Evolutionary conservation across 1,284 basidiomycete genomes (phyloP).

Genomic region (Cryptococcus floricola): DNA sequence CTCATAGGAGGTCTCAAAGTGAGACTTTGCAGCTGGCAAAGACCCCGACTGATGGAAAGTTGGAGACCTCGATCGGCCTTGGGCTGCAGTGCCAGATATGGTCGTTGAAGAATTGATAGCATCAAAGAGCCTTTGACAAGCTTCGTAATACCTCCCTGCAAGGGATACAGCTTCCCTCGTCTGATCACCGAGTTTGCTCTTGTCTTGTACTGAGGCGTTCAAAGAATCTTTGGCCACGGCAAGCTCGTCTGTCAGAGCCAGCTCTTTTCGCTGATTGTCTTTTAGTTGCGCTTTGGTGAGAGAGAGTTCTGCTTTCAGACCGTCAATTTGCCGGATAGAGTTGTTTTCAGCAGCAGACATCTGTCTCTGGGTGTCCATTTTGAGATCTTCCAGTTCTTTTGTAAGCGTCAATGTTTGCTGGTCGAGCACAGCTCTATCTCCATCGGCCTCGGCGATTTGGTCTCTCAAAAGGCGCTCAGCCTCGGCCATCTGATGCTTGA

Average conservation of each 20-base stretch:
- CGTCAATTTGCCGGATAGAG: constrained; percentile 42
- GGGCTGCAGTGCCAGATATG: constrained; percentile 37
- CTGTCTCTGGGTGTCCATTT: constrained; percentile 40
- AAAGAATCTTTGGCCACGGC: constrained; percentile 40
- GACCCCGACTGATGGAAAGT: not conserved
- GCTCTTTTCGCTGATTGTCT: constrained; percentile 43
- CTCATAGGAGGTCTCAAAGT: too few relatives aligned
- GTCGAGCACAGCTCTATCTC: constrained; percentile 81
- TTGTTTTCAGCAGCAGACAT: constrained; percentile 42
- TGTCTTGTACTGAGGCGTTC: constrained; percentile 28
- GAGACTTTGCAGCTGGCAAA: not conserved
- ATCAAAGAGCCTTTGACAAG: constrained; percentile 34
- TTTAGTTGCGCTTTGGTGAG: constrained; percentile 46
- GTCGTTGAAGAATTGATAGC: constrained; percentile 44
- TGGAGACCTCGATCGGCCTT: constrained; percentile 11
- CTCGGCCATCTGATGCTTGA: constrained; percentile 69
- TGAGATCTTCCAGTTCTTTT: constrained; percentile 47
- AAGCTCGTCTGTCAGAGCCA: constrained; percentile 40
- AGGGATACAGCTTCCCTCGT: constrained; percentile 41
- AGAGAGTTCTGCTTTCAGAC: constrained; percentile 47
- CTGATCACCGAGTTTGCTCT: constrained; percentile 30
- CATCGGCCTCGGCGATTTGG: constrained; percentile 84
- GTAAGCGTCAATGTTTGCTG: constrained; percentile 75
- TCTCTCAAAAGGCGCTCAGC: constrained; percentile 80
- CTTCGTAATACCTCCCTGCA: constrained; percentile 42